A percentile compares a stretch with the other conserved stretches of the same genome.
phyloP scores from a whole-genome alignment of 805 yeast genomes.

The Wilhelminamyces savonicus region DNA sequence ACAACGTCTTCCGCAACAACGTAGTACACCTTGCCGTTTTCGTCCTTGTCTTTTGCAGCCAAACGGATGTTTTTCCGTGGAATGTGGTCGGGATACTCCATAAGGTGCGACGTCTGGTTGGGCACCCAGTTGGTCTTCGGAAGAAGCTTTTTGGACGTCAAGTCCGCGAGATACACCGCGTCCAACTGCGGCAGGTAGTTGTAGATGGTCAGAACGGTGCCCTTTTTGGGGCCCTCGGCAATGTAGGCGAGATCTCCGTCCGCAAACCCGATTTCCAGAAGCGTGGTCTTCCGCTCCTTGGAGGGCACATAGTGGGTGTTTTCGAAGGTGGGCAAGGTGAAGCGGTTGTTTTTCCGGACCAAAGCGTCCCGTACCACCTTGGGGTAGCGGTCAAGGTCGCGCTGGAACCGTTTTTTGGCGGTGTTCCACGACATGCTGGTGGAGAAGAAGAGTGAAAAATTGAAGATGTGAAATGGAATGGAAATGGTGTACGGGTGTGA shows the following conservation, averaged over 20 bases:
- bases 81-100: constrained; percentile 61
- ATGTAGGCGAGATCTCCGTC: constrained; percentile 77
- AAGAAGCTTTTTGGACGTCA: constrained; percentile 58
- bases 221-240: constrained; percentile 62
- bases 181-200: constrained; percentile 57
- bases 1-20: constrained; percentile 75
- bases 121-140: constrained; percentile 71
- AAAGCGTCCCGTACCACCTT: constrained; percentile 22
- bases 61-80: constrained; percentile 58
- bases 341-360: constrained; percentile 13
- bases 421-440: constrained; percentile 26
- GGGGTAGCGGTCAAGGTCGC: constrained; percentile 28
- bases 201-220: constrained; percentile 65
- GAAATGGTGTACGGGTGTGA: too few relatives aligned
- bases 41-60: constrained; percentile 71
- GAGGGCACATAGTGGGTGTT: constrained; percentile 12
- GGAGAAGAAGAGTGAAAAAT: too few relatives aligned
- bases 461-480: too few relatives aligned
- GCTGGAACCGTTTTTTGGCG: constrained; percentile 29
- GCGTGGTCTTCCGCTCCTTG: constrained; percentile 32
- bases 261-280: constrained; percentile 54
- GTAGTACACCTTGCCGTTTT: constrained; percentile 54
- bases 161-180: constrained; percentile 60
- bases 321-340: constrained; percentile 31
- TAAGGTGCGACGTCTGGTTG: constrained; percentile 65